A percentile compares a stretch with the other conserved stretches of the same genome.
phyloP scores from a whole-genome alignment of 257 asterid species.

The Solanum piurae region DNA sequence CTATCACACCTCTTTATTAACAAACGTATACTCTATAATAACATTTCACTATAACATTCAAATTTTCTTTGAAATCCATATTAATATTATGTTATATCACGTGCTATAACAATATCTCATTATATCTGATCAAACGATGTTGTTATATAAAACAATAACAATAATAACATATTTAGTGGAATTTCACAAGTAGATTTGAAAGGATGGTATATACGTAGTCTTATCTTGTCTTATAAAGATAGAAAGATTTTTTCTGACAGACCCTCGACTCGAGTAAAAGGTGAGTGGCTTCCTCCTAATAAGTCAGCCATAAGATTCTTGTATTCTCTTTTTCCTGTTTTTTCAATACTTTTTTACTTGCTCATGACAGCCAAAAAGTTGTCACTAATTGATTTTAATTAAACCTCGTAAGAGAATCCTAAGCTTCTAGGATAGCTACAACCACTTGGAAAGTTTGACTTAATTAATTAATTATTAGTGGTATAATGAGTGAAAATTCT shows the following conservation, averaged over 20 bases:
- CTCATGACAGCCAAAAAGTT: slow-evolving; percentile 1
- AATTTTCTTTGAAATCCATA: not conserved
- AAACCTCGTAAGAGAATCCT: not conserved
- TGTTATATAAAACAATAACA: no score
- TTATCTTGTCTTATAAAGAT: not conserved
- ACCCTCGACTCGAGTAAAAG: not conserved
- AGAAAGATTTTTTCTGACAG: fast-evolving
- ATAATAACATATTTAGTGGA: not conserved
- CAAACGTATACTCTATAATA: not conserved
- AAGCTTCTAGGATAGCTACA: not conserved
- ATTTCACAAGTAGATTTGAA: fast-evolving
- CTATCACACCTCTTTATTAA: not conserved
- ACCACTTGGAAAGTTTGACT: not conserved
- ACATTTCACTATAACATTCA: no score
- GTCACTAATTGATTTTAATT: not conserved
- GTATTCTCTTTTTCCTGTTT: not conserved
- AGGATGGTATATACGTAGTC: fast-evolving
- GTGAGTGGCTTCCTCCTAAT: not conserved
- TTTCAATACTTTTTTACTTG: not conserved
- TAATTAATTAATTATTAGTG: not conserved
- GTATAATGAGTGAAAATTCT: not conserved
- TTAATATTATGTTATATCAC: not conserved
- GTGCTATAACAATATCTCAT: not conserved
- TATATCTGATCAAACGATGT: no score
- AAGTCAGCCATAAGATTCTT: not conserved